A percentile compares a stretch with the other conserved stretches of the same genome.
These are phyloP conservation scores for Xylariales sp. DNA, from an alignment of 2,329 filamentous ascomycete genomes.

Conservation along the genomic window DNA sequence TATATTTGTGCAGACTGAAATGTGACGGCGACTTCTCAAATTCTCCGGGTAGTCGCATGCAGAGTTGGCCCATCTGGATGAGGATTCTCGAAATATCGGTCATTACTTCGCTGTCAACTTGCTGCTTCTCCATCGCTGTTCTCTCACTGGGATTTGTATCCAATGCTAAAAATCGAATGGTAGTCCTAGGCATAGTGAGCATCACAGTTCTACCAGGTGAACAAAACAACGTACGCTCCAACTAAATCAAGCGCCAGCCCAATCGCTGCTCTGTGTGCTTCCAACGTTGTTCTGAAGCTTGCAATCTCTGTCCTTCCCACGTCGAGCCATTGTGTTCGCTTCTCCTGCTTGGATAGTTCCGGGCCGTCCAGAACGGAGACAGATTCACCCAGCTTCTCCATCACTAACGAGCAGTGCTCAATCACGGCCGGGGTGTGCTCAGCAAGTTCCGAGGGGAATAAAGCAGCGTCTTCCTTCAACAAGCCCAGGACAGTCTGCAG, in stretches of 20 bases:
- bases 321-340: conserved; percentile 53
- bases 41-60: conserved; percentile 50
- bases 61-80: conserved; percentile 51
- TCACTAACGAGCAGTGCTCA: conserved; percentile 51
- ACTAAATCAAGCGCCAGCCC: conserved; percentile 57
- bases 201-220: conserved; percentile 18
- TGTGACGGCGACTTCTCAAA: conserved; percentile 76
- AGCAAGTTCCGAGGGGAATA: conserved; percentile 53
- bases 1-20: conserved; percentile 74
- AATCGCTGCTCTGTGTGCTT: conserved; percentile 54
- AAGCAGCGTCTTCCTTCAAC: conserved; percentile 54
- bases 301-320: conserved; percentile 50
- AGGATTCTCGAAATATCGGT: conserved; percentile 52
- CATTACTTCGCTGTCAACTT: conserved; percentile 43
- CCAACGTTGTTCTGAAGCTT: conserved; percentile 50
- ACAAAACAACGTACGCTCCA: conserved; percentile 50
- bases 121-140: conserved; percentile 41
- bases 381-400: conserved; percentile 53
- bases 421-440: conserved; percentile 53
- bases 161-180: conserved; percentile 42
- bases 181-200: conserved; percentile 44
- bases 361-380: conserved; percentile 49
- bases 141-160: conserved; percentile 39
- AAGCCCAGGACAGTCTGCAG: conserved; percentile 55
- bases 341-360: conserved; percentile 52